These are phyloP conservation scores for Wickerhamiella spandovensis DNA, from an alignment of 805 yeast genomes.

Conservation along the genomic window DNA sequence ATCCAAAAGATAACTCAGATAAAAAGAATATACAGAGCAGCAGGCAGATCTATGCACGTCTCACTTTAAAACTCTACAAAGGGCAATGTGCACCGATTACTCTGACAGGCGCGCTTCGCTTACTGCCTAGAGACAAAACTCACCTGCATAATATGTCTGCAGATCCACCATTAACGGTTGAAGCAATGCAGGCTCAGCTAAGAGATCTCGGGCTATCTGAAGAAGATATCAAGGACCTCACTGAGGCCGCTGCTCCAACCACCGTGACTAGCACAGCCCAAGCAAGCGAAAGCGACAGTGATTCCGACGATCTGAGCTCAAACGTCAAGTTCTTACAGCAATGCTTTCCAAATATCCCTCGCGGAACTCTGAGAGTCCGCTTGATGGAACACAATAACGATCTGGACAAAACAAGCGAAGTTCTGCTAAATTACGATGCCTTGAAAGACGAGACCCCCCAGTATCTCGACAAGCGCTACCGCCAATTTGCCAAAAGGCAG, in stretches of 20 bases:
- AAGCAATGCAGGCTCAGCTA: background rate
- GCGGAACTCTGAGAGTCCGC: background rate
- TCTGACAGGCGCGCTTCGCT: background rate
- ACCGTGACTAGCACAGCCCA: background rate
- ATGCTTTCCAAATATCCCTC: conserved; percentile 7
- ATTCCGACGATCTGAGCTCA: background rate
- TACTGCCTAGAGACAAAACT: background rate
- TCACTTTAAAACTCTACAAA: no score
- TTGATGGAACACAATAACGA: conserved; percentile 1
- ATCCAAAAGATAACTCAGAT: no score
- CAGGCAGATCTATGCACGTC: no score
- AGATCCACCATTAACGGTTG: background rate
- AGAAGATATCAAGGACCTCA: conserved; percentile 2
- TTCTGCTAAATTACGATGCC: conserved; percentile 6
- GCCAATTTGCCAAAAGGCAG: background rate
- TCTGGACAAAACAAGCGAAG: conserved; percentile 8
- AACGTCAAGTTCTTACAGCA: conserved; percentile 2
- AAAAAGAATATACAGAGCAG: no score
- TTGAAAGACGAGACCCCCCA: conserved; percentile 4
- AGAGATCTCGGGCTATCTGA: conserved; percentile 3
- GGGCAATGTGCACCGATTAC: background rate
- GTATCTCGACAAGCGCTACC: conserved; percentile 2
- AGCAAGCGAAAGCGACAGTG: background rate
- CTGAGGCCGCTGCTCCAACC: background rate
- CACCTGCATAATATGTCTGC: background rate